Conservation (phyloP, 1,284 basidiomycete species). For the Puccinia horiana region DNA sequence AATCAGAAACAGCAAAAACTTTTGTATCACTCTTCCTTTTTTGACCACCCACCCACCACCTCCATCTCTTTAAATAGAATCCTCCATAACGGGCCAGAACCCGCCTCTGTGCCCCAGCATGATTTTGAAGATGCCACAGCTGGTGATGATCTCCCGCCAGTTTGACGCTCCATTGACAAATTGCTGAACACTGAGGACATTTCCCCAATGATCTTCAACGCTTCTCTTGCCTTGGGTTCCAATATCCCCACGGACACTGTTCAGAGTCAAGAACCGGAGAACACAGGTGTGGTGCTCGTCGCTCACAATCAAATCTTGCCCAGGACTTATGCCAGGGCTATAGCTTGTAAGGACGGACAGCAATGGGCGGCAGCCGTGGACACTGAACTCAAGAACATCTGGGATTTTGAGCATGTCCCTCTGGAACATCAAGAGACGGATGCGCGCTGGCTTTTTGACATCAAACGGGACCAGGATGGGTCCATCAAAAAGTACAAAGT, state of each 20-base stretch:
- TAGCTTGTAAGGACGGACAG: not conserved
- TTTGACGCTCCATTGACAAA: not conserved
- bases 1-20: not conserved
- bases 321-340: not conserved
- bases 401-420: constrained; percentile 24
- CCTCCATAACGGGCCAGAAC: not conserved
- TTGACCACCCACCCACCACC: not conserved
- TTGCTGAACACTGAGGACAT: not conserved
- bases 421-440: not conserved
- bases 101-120: not conserved
- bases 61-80: not conserved
- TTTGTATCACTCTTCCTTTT: not conserved
- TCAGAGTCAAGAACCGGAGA: not conserved
- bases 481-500: constrained; percentile 18
- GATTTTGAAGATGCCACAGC: too few species aligned
- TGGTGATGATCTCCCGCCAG: not conserved
- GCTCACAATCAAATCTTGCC: not conserved
- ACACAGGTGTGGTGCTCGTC: not conserved
- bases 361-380: constrained; percentile 1
- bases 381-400: not conserved
- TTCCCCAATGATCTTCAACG: not conserved
- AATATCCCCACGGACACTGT: not conserved
- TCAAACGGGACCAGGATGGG: constrained; percentile 29
- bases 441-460: constrained; percentile 45
- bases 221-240: not conserved